A percentile compares a stretch with the other conserved stretches of the same genome.
These are phyloP conservation scores for Phytophthora palmivora DNA, from an alignment of 352 stramenopile genomes.

Conservation along the genomic window DNA sequence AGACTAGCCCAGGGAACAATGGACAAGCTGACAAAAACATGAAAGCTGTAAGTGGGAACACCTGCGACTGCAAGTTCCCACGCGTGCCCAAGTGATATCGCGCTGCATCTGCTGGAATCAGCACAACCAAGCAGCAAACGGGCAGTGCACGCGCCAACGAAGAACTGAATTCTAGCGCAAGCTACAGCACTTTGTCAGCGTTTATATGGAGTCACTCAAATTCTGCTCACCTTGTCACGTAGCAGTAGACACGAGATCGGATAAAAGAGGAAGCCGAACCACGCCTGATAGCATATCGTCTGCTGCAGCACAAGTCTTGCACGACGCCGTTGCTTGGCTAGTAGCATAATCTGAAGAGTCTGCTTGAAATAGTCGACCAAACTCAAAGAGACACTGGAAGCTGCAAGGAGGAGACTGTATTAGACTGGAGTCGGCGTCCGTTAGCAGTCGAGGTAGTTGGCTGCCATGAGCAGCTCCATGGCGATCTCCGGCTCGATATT, in stretches of 20 bases:
- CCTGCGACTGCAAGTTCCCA: slow-evolving; percentile 62
- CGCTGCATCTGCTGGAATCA: slow-evolving; percentile 51
- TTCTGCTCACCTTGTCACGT: slow-evolving; percentile 58
- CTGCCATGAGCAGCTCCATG: slow-evolving; percentile 97
- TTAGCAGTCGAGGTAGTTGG: slow-evolving; percentile 96
- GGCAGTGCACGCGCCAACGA: slow-evolving; percentile 51
- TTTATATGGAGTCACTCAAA: not conserved
- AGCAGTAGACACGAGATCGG: slow-evolving; percentile 66
- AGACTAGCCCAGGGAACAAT: slow-evolving; percentile 60
- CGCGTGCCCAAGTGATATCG: slow-evolving; percentile 68
- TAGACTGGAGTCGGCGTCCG: slow-evolving; percentile 10
- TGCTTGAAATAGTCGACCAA: slow-evolving; percentile 20
- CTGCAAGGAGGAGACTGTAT: slow-evolving; percentile 35
- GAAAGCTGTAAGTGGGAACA: slow-evolving; percentile 74
- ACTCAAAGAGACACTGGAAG: slow-evolving; percentile 6
- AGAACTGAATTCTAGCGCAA: slow-evolving; percentile 46
- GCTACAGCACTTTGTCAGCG: slow-evolving; percentile 3
- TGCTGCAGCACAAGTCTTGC: slow-evolving; percentile 63
- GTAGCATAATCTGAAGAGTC: slow-evolving; percentile 41
- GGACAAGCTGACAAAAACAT: slow-evolving; percentile 74
- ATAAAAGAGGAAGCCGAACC: slow-evolving; percentile 67
- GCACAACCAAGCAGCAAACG: slow-evolving; percentile 48
- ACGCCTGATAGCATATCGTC: slow-evolving; percentile 61
- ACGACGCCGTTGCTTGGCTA: slow-evolving; percentile 46
- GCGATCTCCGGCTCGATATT: slow-evolving; percentile 98